Base-by-base conservation (phyloP, 2,329 filamentous ascomycete species). In the Colletotrichum cereale region DNA sequence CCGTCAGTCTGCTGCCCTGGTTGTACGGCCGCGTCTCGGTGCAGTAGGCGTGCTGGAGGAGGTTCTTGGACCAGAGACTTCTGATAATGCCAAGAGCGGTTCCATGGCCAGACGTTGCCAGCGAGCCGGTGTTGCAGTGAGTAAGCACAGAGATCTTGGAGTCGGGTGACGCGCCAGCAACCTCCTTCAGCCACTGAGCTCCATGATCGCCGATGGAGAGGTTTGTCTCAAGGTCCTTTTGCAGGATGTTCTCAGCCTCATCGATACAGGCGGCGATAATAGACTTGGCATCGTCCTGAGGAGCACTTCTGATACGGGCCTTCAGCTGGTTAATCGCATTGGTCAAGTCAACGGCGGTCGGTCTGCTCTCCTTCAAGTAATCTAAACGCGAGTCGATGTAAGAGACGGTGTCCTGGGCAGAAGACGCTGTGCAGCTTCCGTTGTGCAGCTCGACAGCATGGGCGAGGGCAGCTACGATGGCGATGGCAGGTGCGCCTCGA, bases 11-110 rank as follows among this genome's bases (percentile, higher is more conserved):
- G 62, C 95, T 97, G 66, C 96, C 96, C 84, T 99, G 96, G 84
- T 99, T 99, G 83, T 99, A 99, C 0, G 96, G 96, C 42, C 96
- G 89, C 3, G 96, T 99, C 84, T 99, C 96, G 60, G 96, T 97
- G 85, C 96, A 99, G 85, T 94, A 99, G 48, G 95, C 96, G 78
- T 95, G 95, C 73, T 90, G 87, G 31, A 99, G 87, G 8, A 89
- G 85, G 6, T 87, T 85, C 67, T 86, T 86, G 16, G 88, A 83
- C 77, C 93, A 89, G 6, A 99, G 86, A 5, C 93, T 94, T 68
- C 96, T 93, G 76, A 99, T 95, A 62, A 99, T 96, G 29, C 96
- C 96, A 3, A 99, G 86, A 0, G 96, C 96, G 14, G 96, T 99
- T 62, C 96, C 96, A 79, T 98, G 97, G n/a, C 96, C 96, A 21